Base-by-base conservation (phyloP, 257 asterid genomes). In the Thymus quinquecostatus region DNA sequence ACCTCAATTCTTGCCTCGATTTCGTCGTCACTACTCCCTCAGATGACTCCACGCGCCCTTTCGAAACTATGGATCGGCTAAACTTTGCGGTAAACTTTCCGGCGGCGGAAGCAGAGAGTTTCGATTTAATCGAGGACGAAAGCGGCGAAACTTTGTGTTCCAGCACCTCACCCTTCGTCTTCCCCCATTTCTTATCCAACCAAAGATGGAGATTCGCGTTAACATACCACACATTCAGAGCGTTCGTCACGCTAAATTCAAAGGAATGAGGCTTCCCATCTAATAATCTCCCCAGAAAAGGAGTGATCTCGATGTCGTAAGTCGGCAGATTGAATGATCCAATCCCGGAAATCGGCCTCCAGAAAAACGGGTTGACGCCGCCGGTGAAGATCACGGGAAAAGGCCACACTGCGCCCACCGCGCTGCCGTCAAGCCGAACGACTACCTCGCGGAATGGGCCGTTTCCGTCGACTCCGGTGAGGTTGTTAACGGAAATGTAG, bases 401-500 rank as follows among this genome's bases (percentile, higher is more conserved):
- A 28, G 98, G 96, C 94, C 96, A 89, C 56, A 92, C 79, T 4
- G 86, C 87, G 6, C 91, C 96, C 13, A 72, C 84, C 2, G 81
- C 62, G 36, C 47, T 62, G 61, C 58, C 79, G 59, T 87, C 94
- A 68, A 89, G 73, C 40, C 81, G 63, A 13, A 89, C 86, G 2
- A 89, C 62, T 1, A 88, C 92, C 80, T 92, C 97, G 32, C 97
- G 69, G n/a, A 92, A 92, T 1, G 97, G 95, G 44, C 96, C 95
- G 45, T 92, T 89, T 2, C 90, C 98, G 0, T 87, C 71, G 0
- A 54, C 6, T 1, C 80, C 82, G 1, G 81, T 68, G 5, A 82
- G 81, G 50, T 84, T 83, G 71, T 86, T 83, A 0, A 49, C 83
- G 4, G 73, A 40, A 36, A 84, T 72, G 73, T 86, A 89, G 29